Evolutionary conservation across 2,329 filamentous ascomycete species (phyloP), one percentile per base, ranked within the genome.

Genomic region (Penicillium italicum): DNA sequence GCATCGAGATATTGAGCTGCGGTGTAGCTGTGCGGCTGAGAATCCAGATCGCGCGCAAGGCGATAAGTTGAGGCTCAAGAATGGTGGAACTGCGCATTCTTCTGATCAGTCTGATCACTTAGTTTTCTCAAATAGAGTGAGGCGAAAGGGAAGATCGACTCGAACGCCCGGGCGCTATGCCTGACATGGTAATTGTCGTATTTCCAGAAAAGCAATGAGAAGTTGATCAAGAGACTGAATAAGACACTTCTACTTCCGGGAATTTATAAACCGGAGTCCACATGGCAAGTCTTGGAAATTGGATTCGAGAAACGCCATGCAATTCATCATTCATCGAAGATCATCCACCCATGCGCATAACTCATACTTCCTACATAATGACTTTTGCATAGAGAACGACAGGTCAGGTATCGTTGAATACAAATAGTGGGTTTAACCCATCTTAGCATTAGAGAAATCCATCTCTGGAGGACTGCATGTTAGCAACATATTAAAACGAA

Each of bases 391-490:
- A 28, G 26, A 22, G 28, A 38, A 40, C 8, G 31, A 42, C 18
- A 24, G 53, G 46, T 6, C 11, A 31, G 26, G 14, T 28, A 40
- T 37, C 31, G n/a, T 14, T 16, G 22, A n/a, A 34, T 40, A 38
- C 12, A 46, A 30, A 51, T 22, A 16, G 30, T 24, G 30, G 33
- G 5, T 40, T 74, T 65, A 80, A 50, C 78, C 79, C 55, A 87
- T 84, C 76, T 86, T 84, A 18, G 82, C 85, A 60, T 85, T 82
- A 16, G 80, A 84, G 65, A 87, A 87, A 69, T 87, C 85, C 84
- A 87, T 86, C 74, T 87, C 85, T 76, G 57, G 20, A 34, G 36
- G 49, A 5, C 10, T 11, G 8, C 18, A 24, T 1, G 20, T 60
- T 56, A 59, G 57, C 48, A 48, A 53, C 1, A 41, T 51, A 50